Conservation (phyloP, 23 red algal genomes). For the Porphyridium purpureum region DNA sequence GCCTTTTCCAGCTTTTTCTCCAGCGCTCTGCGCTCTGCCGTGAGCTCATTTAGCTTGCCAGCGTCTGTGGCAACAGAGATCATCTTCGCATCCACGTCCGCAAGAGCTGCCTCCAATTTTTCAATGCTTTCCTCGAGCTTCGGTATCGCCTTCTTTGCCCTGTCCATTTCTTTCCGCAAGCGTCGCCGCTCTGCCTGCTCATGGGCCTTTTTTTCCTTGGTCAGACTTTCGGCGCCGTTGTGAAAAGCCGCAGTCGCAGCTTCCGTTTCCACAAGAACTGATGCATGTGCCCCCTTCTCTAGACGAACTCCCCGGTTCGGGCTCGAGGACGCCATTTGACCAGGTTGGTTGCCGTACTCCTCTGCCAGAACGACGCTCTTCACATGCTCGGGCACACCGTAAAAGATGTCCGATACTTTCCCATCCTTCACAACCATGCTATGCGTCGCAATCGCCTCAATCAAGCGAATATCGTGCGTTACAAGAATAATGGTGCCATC, state of each 20-base stretch:
- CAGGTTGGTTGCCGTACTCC: neutral
- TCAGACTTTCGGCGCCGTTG: neutral
- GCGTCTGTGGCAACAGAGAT: neutral
- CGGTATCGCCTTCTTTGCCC: neutral
- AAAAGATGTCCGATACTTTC: neutral
- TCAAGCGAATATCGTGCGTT: slow-evolving; percentile 5
- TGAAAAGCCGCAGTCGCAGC: neutral
- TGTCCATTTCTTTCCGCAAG: neutral
- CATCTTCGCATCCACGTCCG: neutral
- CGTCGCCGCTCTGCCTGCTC: neutral
- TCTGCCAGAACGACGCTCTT: neutral
- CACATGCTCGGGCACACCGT: neutral
- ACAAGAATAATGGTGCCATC: slow-evolving; percentile 3
- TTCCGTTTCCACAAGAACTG: neutral
- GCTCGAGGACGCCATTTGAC: neutral
- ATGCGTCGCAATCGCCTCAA: slow-evolving; percentile 8
- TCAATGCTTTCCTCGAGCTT: neutral
- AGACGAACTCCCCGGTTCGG: neutral
- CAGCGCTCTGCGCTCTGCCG: neutral
- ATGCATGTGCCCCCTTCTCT: neutral
- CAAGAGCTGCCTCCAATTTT: neutral
- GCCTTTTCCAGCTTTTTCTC: neutral
- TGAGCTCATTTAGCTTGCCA: neutral
- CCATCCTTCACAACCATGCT: neutral
- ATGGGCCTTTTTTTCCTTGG: neutral